A percentile compares a stretch with the other conserved stretches of the same genome.
Evolutionary conservation across 176 grass and related monocot genomes (phyloP).

Genomic region (Avena sativa): DNA sequence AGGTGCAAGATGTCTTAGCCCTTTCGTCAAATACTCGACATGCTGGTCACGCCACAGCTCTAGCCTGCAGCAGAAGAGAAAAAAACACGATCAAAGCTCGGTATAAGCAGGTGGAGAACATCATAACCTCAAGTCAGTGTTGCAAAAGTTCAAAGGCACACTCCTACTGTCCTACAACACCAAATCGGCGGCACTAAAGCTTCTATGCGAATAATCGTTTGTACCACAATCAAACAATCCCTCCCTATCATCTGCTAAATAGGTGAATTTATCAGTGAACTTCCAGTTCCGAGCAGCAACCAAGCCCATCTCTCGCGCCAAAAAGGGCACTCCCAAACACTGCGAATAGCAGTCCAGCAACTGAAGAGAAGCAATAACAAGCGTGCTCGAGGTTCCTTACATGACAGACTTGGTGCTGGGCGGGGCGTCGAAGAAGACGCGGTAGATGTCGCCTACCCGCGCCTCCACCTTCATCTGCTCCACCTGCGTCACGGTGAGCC

Average conservation of each 20-base stretch:
- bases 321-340: slow-evolving; percentile 30
- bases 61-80: slow-evolving; percentile 57
- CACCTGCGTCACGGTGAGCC: slow-evolving; percentile 75
- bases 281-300: neutral
- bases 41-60: slow-evolving; percentile 84
- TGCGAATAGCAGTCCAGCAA: neutral
- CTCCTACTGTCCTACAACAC: neutral
- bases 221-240: neutral
- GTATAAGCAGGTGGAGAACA: neutral
- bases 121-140: neutral
- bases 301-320: neutral
- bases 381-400: slow-evolving; percentile 40
- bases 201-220: neutral
- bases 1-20: slow-evolving; percentile 63
- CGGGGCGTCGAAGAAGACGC: slow-evolving; percentile 51
- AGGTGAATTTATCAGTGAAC: neutral
- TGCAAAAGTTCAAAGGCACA: neutral
- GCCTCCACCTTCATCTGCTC: slow-evolving; percentile 81
- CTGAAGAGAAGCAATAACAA: neutral
- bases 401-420: slow-evolving; percentile 63
- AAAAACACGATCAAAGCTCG: neutral
- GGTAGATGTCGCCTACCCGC: slow-evolving; percentile 74
- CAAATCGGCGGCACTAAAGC: slow-evolving; percentile 17
- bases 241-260: neutral
- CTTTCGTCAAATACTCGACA: slow-evolving; percentile 67